Percentiles rank a stretch among this genome's conserved stretches.
phyloP scores from a whole-genome alignment of 2,329 filamentous ascomycete genomes.

The Volutella citrinella region DNA sequence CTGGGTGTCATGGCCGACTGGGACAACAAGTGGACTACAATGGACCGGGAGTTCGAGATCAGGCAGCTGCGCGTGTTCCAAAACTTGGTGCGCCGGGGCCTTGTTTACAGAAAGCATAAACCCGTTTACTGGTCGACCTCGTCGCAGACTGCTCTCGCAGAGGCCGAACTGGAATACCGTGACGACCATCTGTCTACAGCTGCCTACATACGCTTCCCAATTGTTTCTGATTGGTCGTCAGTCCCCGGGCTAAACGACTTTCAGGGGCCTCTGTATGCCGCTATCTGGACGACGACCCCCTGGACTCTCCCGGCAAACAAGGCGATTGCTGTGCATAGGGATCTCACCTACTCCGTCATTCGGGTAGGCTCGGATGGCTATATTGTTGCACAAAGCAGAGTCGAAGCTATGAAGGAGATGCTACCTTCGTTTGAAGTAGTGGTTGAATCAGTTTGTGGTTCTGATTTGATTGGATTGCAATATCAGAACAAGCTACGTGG shows the following conservation, averaged over 20 bases:
- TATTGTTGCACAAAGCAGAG: conserved; percentile 68
- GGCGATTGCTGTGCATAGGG: conserved; percentile 77
- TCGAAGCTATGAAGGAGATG: conserved; percentile 55
- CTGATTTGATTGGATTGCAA: conserved; percentile 59
- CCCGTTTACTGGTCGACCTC: conserved; percentile 87
- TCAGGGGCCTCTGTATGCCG: conserved; percentile 60
- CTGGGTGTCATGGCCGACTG: conserved; percentile 82
- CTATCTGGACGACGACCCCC: conserved; percentile 98
- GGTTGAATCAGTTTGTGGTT: conserved; percentile 57
- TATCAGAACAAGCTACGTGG: conserved; percentile 72
- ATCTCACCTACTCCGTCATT: conserved; percentile 71
- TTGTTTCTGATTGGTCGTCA: conserved; percentile 43
- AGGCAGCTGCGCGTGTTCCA: conserved; percentile 73
- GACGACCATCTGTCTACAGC: conserved; percentile 69
- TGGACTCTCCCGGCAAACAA: conserved; percentile 95
- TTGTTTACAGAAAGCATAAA: conserved; percentile 76
- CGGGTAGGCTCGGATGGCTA: conserved; percentile 55
- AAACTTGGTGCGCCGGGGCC: conserved; percentile 66
- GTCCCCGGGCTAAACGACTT: conserved; percentile 36
- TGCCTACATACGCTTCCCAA: conserved; percentile 77
- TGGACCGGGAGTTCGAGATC: conserved; percentile 73
- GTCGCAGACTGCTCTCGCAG: conserved; percentile 74
- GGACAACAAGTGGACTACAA: conserved; percentile 73
- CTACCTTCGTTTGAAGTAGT: conserved; percentile 54
- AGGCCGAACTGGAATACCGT: conserved; percentile 81